phyloP scores from a whole-genome alignment of 2,329 filamentous ascomycete species.

The Akanthomyces lecanii region DNA sequence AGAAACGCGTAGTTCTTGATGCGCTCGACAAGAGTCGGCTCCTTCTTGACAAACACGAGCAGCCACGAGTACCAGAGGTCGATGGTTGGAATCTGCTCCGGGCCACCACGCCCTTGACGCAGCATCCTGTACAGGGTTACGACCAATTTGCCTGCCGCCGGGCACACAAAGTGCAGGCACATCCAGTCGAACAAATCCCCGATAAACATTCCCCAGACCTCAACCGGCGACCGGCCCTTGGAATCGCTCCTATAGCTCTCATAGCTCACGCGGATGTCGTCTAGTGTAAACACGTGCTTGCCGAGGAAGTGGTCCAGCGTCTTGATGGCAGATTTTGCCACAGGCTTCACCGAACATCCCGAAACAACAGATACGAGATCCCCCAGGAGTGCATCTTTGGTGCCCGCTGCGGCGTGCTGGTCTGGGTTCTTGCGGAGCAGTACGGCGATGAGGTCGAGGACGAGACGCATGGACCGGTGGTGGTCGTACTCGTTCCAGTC shows the following conservation, averaged over 20 bases:
- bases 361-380: constrained; percentile 56
- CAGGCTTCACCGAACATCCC: constrained; percentile 55
- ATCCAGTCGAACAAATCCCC: constrained; percentile 52
- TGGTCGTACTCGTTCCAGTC: constrained; percentile 65
- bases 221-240: constrained; percentile 16
- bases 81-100: constrained; percentile 30
- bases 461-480: constrained; percentile 58
- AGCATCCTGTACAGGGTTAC: constrained; percentile 52
- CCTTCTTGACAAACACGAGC: constrained; percentile 43
- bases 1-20: constrained; percentile 62
- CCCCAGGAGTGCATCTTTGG: constrained; percentile 45
- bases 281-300: constrained; percentile 52
- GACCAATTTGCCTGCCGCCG: constrained; percentile 57
- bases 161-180: constrained; percentile 53
- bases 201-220: constrained; percentile 49
- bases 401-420: constrained; percentile 30
- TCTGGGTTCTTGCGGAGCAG: constrained; percentile 49
- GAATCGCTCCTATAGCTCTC: constrained; percentile 31
- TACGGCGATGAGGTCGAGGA: constrained; percentile 53
- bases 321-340: constrained; percentile 67
- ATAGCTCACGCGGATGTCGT: constrained; percentile 44
- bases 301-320: constrained; percentile 61
- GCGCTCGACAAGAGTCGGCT: constrained; percentile 53
- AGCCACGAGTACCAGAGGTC: constrained; percentile 55
- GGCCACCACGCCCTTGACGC: constrained; percentile 28